A percentile compares a stretch with the other conserved stretches of the same genome.
These are phyloP conservation scores for Beauveria sp. DNA, from an alignment of 2,329 filamentous ascomycete species.

Conservation along the genomic window DNA sequence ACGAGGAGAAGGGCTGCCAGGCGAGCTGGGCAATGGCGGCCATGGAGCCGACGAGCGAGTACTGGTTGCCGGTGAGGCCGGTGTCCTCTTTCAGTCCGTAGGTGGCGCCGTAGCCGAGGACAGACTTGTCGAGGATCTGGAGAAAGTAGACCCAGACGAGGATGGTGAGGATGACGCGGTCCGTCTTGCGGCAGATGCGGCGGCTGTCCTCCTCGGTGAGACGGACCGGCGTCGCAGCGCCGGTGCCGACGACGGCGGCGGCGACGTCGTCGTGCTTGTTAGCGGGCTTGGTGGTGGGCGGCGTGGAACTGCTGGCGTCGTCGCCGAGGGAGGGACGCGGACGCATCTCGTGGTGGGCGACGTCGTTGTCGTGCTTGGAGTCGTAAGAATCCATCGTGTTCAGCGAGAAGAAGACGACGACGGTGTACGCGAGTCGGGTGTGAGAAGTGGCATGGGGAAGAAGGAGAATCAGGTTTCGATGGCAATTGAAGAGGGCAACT, in stretches of 20 bases:
- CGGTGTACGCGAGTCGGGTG: neutral
- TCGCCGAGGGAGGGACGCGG: neutral
- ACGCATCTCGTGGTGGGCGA: conserved; percentile 13
- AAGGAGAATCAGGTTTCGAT: neutral
- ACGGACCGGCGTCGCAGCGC: neutral
- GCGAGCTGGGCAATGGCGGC: conserved; percentile 51
- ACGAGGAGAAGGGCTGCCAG: conserved; percentile 53
- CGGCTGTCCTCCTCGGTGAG: conserved; percentile 30
- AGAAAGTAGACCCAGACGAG: conserved; percentile 53
- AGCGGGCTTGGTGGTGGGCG: neutral
- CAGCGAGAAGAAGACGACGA: neutral
- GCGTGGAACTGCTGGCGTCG: conserved; percentile 2
- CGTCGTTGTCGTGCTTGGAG: conserved; percentile 2
- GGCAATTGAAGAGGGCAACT: neutral
- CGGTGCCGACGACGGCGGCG: neutral
- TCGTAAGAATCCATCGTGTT: conserved; percentile 2
- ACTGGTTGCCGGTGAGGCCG: conserved; percentile 43
- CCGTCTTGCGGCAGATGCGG: conserved; percentile 53
- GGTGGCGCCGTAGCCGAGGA: conserved; percentile 50
- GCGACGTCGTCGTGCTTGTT: conserved; percentile 7
- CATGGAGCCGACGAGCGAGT: conserved; percentile 51
- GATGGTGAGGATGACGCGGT: conserved; percentile 48
- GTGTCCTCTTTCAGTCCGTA: conserved; percentile 45
- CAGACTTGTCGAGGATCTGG: conserved; percentile 51
- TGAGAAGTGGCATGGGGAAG: neutral